These are phyloP conservation scores for Scolecobasidium constrictum DNA, from an alignment of 2,329 filamentous ascomycete species.

Conservation along the genomic window DNA sequence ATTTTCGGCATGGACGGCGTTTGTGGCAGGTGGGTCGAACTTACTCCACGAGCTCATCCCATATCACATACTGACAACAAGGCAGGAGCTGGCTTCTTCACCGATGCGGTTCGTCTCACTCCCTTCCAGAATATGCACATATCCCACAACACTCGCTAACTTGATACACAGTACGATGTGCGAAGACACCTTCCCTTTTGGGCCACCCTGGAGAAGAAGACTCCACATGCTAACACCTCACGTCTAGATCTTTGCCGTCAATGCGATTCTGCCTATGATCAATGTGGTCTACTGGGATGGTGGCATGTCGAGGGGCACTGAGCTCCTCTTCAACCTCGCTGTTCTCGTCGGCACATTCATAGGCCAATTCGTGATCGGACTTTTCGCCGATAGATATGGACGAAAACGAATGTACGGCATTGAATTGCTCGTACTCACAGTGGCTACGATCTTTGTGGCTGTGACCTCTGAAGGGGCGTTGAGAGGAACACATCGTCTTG, in stretches of 20 bases:
- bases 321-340: conserved; percentile 34
- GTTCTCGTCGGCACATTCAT: conserved; percentile 36
- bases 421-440: conserved; percentile 37
- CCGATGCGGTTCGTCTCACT: too few relatives aligned
- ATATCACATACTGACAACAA: too few relatives aligned
- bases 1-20: conserved; percentile 22
- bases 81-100: conserved; percentile 40
- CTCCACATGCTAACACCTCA: neutral
- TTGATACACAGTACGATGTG: too few relatives aligned
- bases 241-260: conserved; percentile 35
- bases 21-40: too few relatives aligned
- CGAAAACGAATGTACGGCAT: conserved; percentile 41
- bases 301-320: conserved; percentile 21
- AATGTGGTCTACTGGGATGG: conserved; percentile 36
- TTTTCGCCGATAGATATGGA: conserved; percentile 36
- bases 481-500: conserved; percentile 32
- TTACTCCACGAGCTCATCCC: too few relatives aligned
- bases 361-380: conserved; percentile 37
- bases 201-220: too few relatives aligned
- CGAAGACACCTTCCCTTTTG: too few relatives aligned
- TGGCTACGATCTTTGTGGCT: conserved; percentile 34
- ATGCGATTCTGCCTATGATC: conserved; percentile 39
- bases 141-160: too few relatives aligned
- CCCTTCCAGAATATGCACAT: too few relatives aligned
- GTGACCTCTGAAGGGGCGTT: conserved; percentile 33